A percentile compares a stretch with the other conserved stretches of the same genome.
Conservation (phyloP, 202 grass and related monocot species). For the Brachypodium distachyon region DNA sequence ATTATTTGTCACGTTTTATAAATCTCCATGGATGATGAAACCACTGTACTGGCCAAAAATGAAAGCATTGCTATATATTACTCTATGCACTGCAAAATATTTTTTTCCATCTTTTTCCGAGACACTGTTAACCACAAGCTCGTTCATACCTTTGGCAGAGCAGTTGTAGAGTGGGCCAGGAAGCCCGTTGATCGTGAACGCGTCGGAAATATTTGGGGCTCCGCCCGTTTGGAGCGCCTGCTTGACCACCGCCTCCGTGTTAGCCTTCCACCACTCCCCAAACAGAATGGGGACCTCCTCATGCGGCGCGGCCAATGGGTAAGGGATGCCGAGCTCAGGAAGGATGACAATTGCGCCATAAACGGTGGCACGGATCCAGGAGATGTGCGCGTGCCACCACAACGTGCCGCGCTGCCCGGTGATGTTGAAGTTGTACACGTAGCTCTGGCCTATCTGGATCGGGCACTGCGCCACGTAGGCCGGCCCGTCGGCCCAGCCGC, state of each 20-base stretch:
- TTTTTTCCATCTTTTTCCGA: no score
- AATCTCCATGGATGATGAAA: no score
- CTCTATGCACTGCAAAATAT: no score
- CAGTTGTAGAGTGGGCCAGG: constrained; percentile 74
- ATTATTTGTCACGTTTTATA: no score
- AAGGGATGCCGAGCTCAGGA: constrained; percentile 52
- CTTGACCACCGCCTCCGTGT: constrained; percentile 42
- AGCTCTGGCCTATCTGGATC: constrained; percentile 60
- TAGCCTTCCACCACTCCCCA: constrained; percentile 75
- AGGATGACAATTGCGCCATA: constrained; percentile 68
- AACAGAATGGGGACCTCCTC: constrained; percentile 70
- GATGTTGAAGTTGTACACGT: constrained; percentile 68
- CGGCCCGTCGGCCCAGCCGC: constrained; percentile 71
- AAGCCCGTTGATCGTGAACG: constrained; percentile 75
- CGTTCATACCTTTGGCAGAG: constrained; percentile 58
- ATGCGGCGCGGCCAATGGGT: constrained; percentile 55
- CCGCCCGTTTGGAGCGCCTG: constrained; percentile 43
- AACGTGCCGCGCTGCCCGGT: constrained; percentile 63
- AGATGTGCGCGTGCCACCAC: constrained; percentile 87
- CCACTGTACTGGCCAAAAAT: no score
- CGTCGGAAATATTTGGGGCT: constrained; percentile 64
- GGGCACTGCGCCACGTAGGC: constrained; percentile 82
- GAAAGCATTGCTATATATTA: no score
- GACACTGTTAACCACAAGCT: no score
- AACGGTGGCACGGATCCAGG: constrained; percentile 63